A percentile compares a stretch with the other conserved stretches of the same genome.
These are phyloP conservation scores for Gautieria morchelliformis DNA, from an alignment of 768 basidiomycete species.

Conservation along the genomic window DNA sequence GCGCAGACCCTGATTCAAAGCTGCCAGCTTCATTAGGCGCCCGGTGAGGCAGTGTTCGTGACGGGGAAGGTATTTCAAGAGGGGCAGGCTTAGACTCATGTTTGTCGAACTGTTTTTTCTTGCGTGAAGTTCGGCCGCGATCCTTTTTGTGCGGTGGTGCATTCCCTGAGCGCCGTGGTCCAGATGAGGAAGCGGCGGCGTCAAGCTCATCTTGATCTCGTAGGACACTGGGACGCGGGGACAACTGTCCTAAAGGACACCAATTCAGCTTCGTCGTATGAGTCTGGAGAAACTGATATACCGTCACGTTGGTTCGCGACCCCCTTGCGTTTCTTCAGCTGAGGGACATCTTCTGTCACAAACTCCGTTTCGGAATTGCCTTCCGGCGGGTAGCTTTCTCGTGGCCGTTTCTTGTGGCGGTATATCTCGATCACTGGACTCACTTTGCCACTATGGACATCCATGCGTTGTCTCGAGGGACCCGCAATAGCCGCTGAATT, in stretches of 20 bases:
- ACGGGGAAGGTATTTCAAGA: not conserved
- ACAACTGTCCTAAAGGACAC: too few relatives aligned
- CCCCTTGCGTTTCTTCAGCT: not conserved
- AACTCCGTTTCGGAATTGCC: not conserved
- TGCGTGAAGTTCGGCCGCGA: too few relatives aligned
- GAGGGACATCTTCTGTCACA: not conserved
- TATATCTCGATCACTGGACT: not conserved
- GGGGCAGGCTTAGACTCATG: too few relatives aligned
- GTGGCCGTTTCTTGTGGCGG: not conserved
- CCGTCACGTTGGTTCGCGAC: too few relatives aligned
- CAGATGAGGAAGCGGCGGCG: too few relatives aligned
- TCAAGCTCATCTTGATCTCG: too few relatives aligned
- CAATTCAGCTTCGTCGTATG: too few relatives aligned
- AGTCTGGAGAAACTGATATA: too few relatives aligned
- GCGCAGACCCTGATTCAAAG: not conserved
- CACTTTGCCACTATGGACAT: not conserved
- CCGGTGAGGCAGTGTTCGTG: not conserved
- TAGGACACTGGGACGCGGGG: too few relatives aligned
- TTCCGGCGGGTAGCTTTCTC: not conserved
- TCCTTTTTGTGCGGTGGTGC: too few relatives aligned
- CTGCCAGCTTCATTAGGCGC: not conserved
- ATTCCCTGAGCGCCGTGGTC: too few relatives aligned
- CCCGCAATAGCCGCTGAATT: not conserved
- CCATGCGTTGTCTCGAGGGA: not conserved
- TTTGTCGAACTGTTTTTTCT: too few relatives aligned